Conservation (phyloP, 2,329 filamentous ascomycete genomes). For the Aspergillus thermomutatus region DNA sequence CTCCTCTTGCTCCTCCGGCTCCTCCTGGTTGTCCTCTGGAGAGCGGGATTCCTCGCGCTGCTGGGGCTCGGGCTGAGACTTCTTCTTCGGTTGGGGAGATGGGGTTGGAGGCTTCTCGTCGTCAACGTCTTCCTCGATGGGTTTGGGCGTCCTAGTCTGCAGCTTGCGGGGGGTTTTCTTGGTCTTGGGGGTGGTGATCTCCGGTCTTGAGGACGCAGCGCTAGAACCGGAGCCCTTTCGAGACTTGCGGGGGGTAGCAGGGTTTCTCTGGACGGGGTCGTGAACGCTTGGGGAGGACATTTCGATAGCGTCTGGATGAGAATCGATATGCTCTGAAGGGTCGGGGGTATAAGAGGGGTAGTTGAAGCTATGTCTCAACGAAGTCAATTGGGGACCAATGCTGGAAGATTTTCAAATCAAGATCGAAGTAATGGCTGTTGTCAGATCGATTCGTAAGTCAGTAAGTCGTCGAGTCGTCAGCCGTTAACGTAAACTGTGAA, state of each 20-base stretch:
- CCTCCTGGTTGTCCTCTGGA: neutral
- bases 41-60: neutral
- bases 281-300: neutral
- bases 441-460: neutral
- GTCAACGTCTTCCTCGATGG: conserved; percentile 15
- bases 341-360: neutral
- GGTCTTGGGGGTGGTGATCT: conserved; percentile 8
- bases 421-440: neutral
- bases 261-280: neutral
- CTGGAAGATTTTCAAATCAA: neutral
- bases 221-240: conserved; percentile 19
- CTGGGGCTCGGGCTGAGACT: conserved; percentile 1
- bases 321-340: neutral
- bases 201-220: conserved; percentile 10
- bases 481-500: neutral
- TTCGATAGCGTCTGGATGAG: neutral
- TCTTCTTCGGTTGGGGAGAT: conserved; percentile 22
- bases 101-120: conserved; percentile 17
- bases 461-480: neutral
- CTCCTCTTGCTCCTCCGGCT: neutral
- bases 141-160: conserved; percentile 19
- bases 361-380: neutral
- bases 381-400: neutral
- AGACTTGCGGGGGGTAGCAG: conserved; percentile 18
- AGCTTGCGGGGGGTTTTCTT: conserved; percentile 25